These are phyloP conservation scores for Aleurites moluccanus DNA, from an alignment of 441 rosid genomes.

Conservation along the genomic window DNA sequence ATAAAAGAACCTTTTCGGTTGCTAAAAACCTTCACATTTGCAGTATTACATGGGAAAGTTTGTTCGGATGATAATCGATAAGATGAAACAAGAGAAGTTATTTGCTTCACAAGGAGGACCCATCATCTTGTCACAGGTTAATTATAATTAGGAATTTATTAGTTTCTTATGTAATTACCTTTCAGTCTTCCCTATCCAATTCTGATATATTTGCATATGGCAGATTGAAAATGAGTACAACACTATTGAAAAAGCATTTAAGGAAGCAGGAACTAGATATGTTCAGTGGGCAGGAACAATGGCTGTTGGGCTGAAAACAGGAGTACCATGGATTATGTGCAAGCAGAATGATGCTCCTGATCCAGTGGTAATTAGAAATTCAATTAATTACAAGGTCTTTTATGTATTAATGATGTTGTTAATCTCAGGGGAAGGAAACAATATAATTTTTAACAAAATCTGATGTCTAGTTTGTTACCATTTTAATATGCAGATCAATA, in stretches of 20 bases:
- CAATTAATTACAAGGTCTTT: not conserved
- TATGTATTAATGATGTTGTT: not conserved
- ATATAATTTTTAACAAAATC: too few species aligned
- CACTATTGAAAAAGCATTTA: slow-evolving; percentile 70
- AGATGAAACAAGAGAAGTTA: slow-evolving; percentile 60
- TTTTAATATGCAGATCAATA: slow-evolving; percentile 57
- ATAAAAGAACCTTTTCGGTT: not conserved
- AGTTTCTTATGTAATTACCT: not conserved
- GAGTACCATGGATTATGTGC: slow-evolving; percentile 98
- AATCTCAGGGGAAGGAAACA: too few species aligned
- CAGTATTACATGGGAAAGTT: slow-evolving; percentile 71
- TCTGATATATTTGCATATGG: slow-evolving; percentile 6
- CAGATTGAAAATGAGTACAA: slow-evolving; percentile 97
- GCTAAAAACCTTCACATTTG: slow-evolving; percentile 5
- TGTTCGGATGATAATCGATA: slow-evolving; percentile 51
- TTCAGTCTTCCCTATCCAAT: not conserved
- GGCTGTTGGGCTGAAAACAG: slow-evolving; percentile 47
- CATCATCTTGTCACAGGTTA: slow-evolving; percentile 79
- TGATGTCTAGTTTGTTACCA: not conserved
- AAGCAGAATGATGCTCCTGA: slow-evolving; percentile 93
- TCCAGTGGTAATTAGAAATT: slow-evolving; percentile 47
- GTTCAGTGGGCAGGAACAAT: slow-evolving; percentile 85
- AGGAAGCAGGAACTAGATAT: slow-evolving; percentile 55
- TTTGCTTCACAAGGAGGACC: slow-evolving; percentile 95
- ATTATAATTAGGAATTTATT: not conserved